Evolutionary conservation across 1,139 yeast species (phyloP).

Genomic region (Kluyveromyces sp.): DNA sequence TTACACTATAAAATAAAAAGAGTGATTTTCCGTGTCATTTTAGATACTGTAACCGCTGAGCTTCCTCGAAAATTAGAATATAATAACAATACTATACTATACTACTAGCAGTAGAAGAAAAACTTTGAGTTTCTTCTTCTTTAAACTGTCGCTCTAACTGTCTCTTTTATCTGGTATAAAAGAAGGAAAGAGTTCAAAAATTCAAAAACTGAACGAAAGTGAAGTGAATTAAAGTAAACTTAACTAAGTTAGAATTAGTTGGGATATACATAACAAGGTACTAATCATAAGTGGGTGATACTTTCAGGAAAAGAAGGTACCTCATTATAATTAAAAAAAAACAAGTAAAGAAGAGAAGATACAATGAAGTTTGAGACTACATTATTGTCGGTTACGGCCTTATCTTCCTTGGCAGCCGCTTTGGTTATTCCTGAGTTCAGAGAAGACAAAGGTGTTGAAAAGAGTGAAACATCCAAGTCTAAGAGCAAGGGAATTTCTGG

Average conservation of each 20-base stretch:
- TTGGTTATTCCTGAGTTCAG: slow-evolving; percentile 17
- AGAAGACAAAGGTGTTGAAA: background rate
- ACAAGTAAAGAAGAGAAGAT: too few species aligned
- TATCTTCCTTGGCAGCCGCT: slow-evolving; percentile 16
- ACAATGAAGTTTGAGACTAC: slow-evolving; percentile 16
- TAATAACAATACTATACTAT: background rate
- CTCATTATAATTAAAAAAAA: background rate
- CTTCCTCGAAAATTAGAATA: background rate
- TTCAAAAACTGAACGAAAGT: too few species aligned
- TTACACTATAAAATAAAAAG: background rate
- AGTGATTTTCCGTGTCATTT: background rate
- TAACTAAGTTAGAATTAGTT: too few species aligned
- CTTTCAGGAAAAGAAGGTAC: background rate
- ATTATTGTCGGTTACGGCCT: slow-evolving; percentile 15
- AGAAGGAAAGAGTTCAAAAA: too few species aligned
- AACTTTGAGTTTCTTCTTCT: too few species aligned
- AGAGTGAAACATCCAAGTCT: background rate
- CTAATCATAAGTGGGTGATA: background rate
- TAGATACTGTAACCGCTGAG: background rate
- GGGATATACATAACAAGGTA: too few species aligned
- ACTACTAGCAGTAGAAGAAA: background rate
- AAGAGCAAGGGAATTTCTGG: background rate
- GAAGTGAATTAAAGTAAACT: too few species aligned
- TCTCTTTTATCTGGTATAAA: too few species aligned
- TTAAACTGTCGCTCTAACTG: too few species aligned